These are phyloP conservation scores for Gloeophyllum trabeum DNA, from an alignment of 768 basidiomycete genomes.

Conservation along the genomic window DNA sequence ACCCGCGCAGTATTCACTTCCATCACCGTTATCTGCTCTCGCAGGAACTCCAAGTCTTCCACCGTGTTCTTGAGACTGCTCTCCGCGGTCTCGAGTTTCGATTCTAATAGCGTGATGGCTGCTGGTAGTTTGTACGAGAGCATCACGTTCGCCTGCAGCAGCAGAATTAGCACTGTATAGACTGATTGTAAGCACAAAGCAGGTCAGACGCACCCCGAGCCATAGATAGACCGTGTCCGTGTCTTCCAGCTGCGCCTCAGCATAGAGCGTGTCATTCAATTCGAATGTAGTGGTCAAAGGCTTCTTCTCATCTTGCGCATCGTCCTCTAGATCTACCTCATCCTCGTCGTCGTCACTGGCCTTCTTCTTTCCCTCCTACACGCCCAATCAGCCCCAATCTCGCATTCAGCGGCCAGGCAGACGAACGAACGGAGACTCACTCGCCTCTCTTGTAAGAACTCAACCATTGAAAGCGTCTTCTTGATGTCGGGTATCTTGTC, in stretches of 20 bases:
- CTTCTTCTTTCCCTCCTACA: conserved; percentile 50
- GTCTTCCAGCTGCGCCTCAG: conserved; percentile 81
- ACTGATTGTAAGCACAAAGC: conserved; percentile 1
- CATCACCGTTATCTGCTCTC: conserved; percentile 95
- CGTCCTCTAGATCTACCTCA: conserved; percentile 37
- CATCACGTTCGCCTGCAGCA: conserved; percentile 87
- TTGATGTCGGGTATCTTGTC: conserved; percentile 96
- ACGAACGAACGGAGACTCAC: conserved; percentile 34
- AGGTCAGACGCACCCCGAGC: conserved; percentile 67
- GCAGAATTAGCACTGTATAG: background rate
- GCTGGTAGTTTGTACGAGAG: conserved; percentile 80
- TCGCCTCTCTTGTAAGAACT: conserved; percentile 61
- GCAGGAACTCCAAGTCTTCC: conserved; percentile 86
- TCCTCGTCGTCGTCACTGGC: conserved; percentile 29
- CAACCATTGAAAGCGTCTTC: conserved; percentile 86
- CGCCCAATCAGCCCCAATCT: no score
- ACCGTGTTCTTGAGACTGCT: conserved; percentile 51
- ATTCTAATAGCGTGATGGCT: conserved; percentile 62
- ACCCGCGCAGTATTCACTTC: conserved; percentile 91
- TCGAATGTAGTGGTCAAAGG: conserved; percentile 78
- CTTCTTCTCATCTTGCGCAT: conserved; percentile 37
- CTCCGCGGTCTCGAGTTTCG: conserved; percentile 69
- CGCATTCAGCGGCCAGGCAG: no score
- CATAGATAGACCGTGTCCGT: conserved; percentile 88
- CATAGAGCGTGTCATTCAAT: conserved; percentile 90